phyloP scores from a whole-genome alignment of 257 asterid species.

The Penstemon newberryi region DNA sequence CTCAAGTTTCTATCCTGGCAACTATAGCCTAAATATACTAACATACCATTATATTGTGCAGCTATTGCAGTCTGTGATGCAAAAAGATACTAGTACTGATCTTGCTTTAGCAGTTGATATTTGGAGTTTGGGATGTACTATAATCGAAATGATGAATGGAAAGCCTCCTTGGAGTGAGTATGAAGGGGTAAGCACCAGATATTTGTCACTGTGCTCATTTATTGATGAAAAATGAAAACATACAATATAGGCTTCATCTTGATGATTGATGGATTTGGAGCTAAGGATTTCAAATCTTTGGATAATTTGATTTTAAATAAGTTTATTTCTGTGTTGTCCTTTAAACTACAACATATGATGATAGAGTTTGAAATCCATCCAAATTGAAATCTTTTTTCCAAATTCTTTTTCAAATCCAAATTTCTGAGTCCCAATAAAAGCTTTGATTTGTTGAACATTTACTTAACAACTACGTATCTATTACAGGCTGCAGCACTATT shows the following conservation, averaged over 20 bases:
- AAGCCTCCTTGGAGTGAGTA: constrained; percentile 96
- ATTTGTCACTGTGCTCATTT: not conserved
- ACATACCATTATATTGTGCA: constrained; percentile 37
- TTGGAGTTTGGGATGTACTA: constrained; percentile 96
- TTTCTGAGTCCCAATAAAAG: no score
- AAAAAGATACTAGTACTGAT: constrained; percentile 52
- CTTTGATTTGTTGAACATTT: not conserved
- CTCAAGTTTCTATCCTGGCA: constrained; percentile 12
- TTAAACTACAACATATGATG: no score
- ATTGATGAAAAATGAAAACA: no score
- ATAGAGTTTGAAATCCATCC: no score
- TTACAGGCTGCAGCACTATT: constrained; percentile 84
- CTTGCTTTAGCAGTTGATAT: constrained; percentile 77
- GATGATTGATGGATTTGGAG: no score
- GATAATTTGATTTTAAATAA: no score
- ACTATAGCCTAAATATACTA: constrained; percentile 24
- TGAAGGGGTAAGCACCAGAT: constrained; percentile 66
- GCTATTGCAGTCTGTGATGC: constrained; percentile 64
- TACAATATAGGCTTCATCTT: no score
- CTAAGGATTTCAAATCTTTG: no score
- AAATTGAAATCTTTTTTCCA: no score
- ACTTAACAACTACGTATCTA: not conserved
- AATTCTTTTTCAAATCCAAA: no score
- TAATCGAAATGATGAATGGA: constrained; percentile 84
- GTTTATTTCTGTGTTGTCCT: no score